Conservation (phyloP, 2,329 filamentous ascomycete species). For the Clonostachys rhizophaga region DNA sequence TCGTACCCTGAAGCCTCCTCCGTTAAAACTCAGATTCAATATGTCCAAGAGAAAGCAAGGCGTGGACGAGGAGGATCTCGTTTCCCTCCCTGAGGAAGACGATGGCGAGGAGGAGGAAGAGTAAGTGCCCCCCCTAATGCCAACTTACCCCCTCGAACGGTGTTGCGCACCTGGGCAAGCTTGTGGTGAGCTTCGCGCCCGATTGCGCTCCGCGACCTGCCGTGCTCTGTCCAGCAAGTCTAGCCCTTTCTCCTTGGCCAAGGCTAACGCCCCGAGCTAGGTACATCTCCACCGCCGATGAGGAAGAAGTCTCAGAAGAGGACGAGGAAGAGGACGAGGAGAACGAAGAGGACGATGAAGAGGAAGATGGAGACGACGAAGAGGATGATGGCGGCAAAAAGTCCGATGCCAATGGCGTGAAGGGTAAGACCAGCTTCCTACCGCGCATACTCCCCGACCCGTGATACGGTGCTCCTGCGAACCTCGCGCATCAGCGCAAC, state of each 20-base stretch:
- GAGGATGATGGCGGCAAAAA: conserved; percentile 22
- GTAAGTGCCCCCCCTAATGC: conserved; percentile 26
- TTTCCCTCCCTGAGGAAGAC: conserved; percentile 46
- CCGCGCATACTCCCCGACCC: no score
- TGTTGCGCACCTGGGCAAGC: no score
- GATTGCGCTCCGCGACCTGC: no score
- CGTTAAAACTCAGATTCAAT: conserved; percentile 5
- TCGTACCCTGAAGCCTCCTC: no score
- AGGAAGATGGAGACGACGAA: conserved; percentile 30
- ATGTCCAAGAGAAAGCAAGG: conserved; percentile 51
- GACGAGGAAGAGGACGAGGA: conserved; percentile 33
- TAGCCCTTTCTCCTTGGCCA: no score
- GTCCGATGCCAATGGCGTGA: conserved; percentile 22
- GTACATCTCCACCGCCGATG: conserved; percentile 29
- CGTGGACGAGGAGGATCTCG: conserved; percentile 52
- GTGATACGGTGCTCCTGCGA: no score
- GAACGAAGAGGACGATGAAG: conserved; percentile 33
- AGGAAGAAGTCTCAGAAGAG: conserved; percentile 31
- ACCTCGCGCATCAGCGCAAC: not conserved
- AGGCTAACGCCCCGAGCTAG: conserved; percentile 11
- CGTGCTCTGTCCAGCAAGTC: no score
- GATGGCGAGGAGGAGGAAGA: conserved; percentile 50
- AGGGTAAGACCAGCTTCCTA: conserved; percentile 16
- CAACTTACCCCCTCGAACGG: no score
- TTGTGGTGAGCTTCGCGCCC: no score